A percentile compares a stretch with the other conserved stretches of the same genome.
These are phyloP conservation scores for Kalmusia sp. DNA, from an alignment of 2,329 filamentous ascomycete genomes.

Conservation along the genomic window DNA sequence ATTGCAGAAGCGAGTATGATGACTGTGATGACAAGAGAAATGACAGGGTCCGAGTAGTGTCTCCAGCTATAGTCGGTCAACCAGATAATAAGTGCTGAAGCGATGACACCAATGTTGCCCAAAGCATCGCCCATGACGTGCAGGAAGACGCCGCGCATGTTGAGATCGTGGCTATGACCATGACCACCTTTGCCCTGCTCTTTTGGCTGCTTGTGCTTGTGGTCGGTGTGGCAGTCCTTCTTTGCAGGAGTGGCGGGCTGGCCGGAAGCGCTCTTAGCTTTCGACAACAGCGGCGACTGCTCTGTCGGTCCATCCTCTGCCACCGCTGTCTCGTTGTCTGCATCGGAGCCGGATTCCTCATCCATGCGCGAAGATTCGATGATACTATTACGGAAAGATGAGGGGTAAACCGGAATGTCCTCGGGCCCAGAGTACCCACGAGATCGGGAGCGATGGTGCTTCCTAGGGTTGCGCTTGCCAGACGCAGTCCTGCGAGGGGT, in stretches of 20 bases:
- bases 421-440: constrained; percentile 65
- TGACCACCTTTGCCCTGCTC: constrained; percentile 66
- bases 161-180: constrained; percentile 80
- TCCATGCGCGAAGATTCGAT: constrained; percentile 76
- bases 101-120: constrained; percentile 85
- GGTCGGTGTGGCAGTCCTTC: constrained; percentile 64
- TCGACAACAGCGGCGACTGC: constrained; percentile 44
- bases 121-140: constrained; percentile 81
- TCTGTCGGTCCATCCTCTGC: constrained; percentile 49
- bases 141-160: constrained; percentile 81
- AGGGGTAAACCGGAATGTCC: constrained; percentile 82
- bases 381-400: constrained; percentile 90
- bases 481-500: constrained; percentile 33
- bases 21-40: constrained; percentile 92
- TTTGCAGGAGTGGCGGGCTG: constrained; percentile 29
- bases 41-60: constrained; percentile 87
- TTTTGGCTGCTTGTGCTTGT: constrained; percentile 82
- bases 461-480: constrained; percentile 52
- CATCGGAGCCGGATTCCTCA: constrained; percentile 63
- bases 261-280: constrained; percentile 33
- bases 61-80: constrained; percentile 81
- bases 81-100: constrained; percentile 88
- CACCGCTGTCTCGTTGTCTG: constrained; percentile 61
- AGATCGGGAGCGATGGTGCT: constrained; percentile 67
- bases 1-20: constrained; percentile 76